A percentile compares a stretch with the other conserved stretches of the same genome.
Conservation (phyloP, 2,329 filamentous ascomycete genomes). For the Colletotrichum agaves region DNA sequence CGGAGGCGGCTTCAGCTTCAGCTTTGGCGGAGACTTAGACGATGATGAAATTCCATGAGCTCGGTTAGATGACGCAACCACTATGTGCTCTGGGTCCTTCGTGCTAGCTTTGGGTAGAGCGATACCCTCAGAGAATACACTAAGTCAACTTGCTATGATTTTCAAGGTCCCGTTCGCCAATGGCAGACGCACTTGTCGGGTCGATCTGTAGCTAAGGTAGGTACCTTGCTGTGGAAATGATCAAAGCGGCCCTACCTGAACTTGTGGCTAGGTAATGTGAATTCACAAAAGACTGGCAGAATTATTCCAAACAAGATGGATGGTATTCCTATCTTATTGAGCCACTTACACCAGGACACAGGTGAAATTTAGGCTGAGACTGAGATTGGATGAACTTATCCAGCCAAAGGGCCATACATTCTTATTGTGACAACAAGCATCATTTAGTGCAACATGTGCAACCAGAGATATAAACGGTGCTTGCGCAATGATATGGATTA, state of each 20-base stretch:
- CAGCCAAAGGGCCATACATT: background rate
- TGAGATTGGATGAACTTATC: conserved; percentile 11
- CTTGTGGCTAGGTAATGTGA: too few relatives aligned
- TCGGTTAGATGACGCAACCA: background rate
- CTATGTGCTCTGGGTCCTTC: background rate
- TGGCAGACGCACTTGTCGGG: too few relatives aligned
- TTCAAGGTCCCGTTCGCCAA: too few relatives aligned
- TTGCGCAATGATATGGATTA: background rate
- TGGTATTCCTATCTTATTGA: background rate
- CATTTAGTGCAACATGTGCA: background rate
- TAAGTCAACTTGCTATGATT: too few relatives aligned
- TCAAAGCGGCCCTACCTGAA: too few relatives aligned
- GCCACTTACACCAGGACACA: background rate
- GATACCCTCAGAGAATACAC: background rate
- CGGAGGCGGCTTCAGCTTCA: conserved; percentile 62
- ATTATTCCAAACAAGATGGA: too few relatives aligned
- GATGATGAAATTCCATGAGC: conserved; percentile 48
- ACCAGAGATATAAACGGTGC: background rate
- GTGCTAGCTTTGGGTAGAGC: background rate
- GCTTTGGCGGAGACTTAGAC: conserved; percentile 61
- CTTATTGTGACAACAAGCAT: background rate
- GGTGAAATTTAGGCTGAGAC: conserved; percentile 5
- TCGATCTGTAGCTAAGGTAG: too few relatives aligned
- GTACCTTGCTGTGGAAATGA: too few relatives aligned
- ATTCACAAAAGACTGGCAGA: too few relatives aligned